phyloP scores from a whole-genome alignment of 805 yeast genomes.

The Lachancea fermentati region DNA sequence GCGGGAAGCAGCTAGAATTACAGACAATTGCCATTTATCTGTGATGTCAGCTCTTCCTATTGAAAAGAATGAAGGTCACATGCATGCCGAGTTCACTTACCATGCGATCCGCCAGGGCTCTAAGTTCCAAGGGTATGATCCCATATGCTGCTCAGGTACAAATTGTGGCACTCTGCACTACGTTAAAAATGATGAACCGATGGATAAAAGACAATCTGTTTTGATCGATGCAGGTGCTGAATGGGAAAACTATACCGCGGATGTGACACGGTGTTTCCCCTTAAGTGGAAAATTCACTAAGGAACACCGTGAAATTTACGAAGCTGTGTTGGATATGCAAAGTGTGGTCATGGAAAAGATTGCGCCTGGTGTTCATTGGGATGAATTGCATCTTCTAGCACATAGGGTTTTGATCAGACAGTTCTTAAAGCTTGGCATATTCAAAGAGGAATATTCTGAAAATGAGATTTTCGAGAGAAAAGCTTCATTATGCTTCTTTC shows the following conservation, averaged over 20 bases:
- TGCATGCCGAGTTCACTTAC: slow-evolving; percentile 92
- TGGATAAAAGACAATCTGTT: slow-evolving; percentile 56
- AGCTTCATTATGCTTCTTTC: slow-evolving; percentile 75
- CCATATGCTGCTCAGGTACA: slow-evolving; percentile 92
- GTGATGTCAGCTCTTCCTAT: slow-evolving; percentile 91
- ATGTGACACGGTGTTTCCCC: slow-evolving; percentile 95
- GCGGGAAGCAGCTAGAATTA: slow-evolving; percentile 75
- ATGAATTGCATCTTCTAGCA: slow-evolving; percentile 71
- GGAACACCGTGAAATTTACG: slow-evolving; percentile 80
- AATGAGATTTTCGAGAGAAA: slow-evolving; percentile 67
- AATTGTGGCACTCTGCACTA: slow-evolving; percentile 89
- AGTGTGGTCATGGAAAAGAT: slow-evolving; percentile 59
- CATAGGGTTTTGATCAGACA: slow-evolving; percentile 71
- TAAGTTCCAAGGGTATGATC: slow-evolving; percentile 83
- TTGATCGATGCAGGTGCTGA: slow-evolving; percentile 97
- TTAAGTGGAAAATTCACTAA: slow-evolving; percentile 82
- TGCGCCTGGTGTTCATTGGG: slow-evolving; percentile 84
- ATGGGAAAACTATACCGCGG: slow-evolving; percentile 89
- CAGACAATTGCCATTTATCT: slow-evolving; percentile 83
- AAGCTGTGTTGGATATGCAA: slow-evolving; percentile 81
- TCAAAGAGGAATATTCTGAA: slow-evolving; percentile 48
- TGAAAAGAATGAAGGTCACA: slow-evolving; percentile 80
- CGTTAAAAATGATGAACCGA: slow-evolving; percentile 66
- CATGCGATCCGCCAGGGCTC: slow-evolving; percentile 94
- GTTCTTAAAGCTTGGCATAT: slow-evolving; percentile 70